A percentile compares a stretch with the other conserved stretches of the same genome.
Conservation (phyloP, 768 basidiomycete species). For the Boletus edulis region DNA sequence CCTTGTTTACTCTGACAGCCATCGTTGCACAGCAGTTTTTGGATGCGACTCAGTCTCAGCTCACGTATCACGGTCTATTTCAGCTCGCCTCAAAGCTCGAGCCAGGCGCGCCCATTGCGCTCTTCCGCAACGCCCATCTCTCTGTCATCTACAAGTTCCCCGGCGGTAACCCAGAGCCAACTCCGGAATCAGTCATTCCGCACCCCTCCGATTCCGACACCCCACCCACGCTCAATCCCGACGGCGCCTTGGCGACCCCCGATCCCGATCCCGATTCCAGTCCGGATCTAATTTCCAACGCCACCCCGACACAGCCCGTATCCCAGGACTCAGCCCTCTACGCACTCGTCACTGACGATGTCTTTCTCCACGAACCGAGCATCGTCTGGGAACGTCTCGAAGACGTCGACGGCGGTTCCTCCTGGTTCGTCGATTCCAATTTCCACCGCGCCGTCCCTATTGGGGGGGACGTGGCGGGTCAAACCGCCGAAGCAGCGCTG, state of each 20-base stretch:
- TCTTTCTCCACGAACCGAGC: slow-evolving; percentile 71
- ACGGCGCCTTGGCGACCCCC: neutral
- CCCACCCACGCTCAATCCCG: neutral
- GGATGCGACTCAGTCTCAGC: slow-evolving; percentile 69
- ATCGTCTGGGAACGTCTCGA: slow-evolving; percentile 92
- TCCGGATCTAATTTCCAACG: neutral
- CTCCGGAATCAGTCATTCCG: neutral
- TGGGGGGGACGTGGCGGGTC: slow-evolving; percentile 80
- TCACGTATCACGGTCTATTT: slow-evolving; percentile 88
- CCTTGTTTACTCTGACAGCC: slow-evolving; percentile 40
- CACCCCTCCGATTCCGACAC: neutral
- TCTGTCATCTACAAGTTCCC: slow-evolving; percentile 74
- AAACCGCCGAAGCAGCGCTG: slow-evolving; percentile 61
- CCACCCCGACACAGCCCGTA: neutral
- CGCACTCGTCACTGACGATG: slow-evolving; percentile 81
- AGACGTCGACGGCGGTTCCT: slow-evolving; percentile 79
- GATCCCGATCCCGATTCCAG: too few species aligned
- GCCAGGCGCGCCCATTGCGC: slow-evolving; percentile 68
- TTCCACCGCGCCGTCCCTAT: slow-evolving; percentile 63
- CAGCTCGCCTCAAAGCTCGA: slow-evolving; percentile 54
- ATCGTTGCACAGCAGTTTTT: slow-evolving; percentile 67
- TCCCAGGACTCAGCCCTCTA: slow-evolving; percentile 54
- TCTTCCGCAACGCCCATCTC: slow-evolving; percentile 90
- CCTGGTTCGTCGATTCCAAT: slow-evolving; percentile 74
- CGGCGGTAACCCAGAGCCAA: neutral